Conservation (phyloP, 768 basidiomycete species). For the Goffeauzyma gilvescens region DNA sequence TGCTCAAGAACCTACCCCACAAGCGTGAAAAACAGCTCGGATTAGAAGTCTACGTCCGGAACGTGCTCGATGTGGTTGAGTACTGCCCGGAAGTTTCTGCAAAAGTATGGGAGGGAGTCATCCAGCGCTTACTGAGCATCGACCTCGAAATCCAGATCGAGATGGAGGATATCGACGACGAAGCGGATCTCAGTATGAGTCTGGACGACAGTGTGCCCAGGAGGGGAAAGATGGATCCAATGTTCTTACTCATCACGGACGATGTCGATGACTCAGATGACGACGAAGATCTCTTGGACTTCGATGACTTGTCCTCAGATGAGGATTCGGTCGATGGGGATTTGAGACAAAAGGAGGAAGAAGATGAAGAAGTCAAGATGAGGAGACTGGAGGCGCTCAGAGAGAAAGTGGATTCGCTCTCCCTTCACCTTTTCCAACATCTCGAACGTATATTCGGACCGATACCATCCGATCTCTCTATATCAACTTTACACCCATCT, state of each 20-base stretch:
- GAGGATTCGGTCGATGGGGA: constrained; percentile 36
- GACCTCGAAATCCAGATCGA: constrained; percentile 98
- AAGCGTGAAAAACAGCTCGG: constrained; percentile 64
- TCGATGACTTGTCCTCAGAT: constrained; percentile 52
- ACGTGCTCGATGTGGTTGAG: constrained; percentile 57
- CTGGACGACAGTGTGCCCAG: too few relatives aligned
- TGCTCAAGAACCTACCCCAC: constrained; percentile 74
- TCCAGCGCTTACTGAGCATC: constrained; percentile 87
- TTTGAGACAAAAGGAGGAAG: constrained; percentile 21
- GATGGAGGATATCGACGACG: constrained; percentile 68
- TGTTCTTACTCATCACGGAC: too few relatives aligned
- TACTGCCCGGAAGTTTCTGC: constrained; percentile 76
- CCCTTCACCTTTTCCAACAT: constrained; percentile 68
- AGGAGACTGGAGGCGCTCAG: constrained; percentile 52
- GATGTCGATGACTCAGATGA: constrained; percentile 37
- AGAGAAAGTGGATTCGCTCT: constrained; percentile 71
- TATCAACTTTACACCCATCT: constrained; percentile 9
- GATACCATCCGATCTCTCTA: constrained; percentile 8
- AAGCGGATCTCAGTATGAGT: constrained; percentile 25
- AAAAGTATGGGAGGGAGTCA: constrained; percentile 61
- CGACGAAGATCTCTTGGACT: constrained; percentile 38
- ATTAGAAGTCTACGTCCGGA: constrained; percentile 79
- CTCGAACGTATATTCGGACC: constrained; percentile 39
- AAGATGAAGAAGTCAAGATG: constrained; percentile 14
- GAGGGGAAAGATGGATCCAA: constrained; percentile 22